Conservation (phyloP, 345 rosid genomes). For the Nephelium lappaceum region DNA sequence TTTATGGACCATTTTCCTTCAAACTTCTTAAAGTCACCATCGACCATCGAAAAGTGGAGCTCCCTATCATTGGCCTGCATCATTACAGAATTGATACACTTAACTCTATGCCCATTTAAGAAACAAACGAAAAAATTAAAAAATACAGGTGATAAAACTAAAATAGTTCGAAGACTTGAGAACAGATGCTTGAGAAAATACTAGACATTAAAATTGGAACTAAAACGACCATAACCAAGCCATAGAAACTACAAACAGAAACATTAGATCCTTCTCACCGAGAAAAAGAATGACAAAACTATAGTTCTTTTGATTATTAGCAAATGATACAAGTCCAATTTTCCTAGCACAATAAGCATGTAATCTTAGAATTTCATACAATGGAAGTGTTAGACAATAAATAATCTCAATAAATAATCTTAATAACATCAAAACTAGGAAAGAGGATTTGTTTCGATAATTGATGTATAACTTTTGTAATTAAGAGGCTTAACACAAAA, state of each 20-base stretch:
- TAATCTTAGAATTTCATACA: background rate
- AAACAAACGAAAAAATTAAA: background rate
- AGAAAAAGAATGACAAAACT: background rate
- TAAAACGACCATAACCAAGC: background rate
- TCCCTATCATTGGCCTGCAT: conserved; percentile 66
- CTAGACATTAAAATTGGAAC: background rate
- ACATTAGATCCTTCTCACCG: background rate
- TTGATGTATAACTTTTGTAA: background rate
- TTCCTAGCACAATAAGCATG: background rate
- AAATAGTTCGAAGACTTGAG: background rate
- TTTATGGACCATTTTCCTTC: conserved; percentile 93
- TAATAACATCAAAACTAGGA: background rate
- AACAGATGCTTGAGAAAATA: background rate
- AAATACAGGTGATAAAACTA: background rate
- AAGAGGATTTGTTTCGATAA: background rate
- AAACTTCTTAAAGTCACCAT: conserved; percentile 97
- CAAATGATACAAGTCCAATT: background rate
- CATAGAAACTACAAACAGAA: background rate
- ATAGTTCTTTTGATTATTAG: background rate
- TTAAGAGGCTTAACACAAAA: background rate
- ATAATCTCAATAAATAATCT: too few species aligned
- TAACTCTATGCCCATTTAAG: background rate
- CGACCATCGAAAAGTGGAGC: conserved; percentile 91
- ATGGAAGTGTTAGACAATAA: background rate
- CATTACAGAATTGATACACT: background rate